Evolutionary conservation across 2,329 filamentous ascomycete species (phyloP), one percentile per base, ranked within the genome.

Genomic region (Grosmannia serpens): DNA sequence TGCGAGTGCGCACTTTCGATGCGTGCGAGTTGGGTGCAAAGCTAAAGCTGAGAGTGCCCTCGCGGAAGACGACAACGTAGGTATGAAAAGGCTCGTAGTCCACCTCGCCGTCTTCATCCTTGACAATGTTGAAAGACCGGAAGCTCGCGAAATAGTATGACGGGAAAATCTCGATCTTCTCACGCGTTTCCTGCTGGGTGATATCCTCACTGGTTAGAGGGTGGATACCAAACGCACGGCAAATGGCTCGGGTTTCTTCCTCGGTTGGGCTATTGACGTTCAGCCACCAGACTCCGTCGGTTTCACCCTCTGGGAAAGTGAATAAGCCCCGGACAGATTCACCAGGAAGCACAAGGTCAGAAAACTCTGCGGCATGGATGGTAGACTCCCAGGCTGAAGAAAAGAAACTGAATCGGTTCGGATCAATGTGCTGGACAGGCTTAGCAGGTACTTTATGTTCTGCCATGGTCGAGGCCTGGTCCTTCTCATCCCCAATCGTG

Each of bases 111-210:
- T 85, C 81, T 65, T 89, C 86, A 65, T 95, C 88, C 64, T 89
- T 78, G 58, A 92, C 87, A 11, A 82, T 74, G 65, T 84, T 88
- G 76, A 97, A 99, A 2, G 91, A 96, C 57, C 92, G 85, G 80
- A 97, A 99, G 71, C 89, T 95, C 55, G 96, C 89, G 71, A 99
- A 97, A 74, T 99, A 99, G 75, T 99, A 99, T 49, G 91, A 90
- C 27, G 89, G 88, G 75, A 99, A 99, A 27, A 99, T 80, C 73
- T 99, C 94, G 58, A 99, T 96, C 77, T 99, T 99, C 75, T 99
- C 94, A 50, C 94, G 91, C 13, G 91, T 88, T 73, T 99, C 94
- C 70, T 96, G 91, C 0, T 89, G 95, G 61, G 87, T 86, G 65
- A 99, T 96, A 76, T 99, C 94, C 72, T 99, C 94, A 46, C 92